Conservation (phyloP, 768 basidiomycete species). For the Trichaptum fuscoviolaceum region DNA sequence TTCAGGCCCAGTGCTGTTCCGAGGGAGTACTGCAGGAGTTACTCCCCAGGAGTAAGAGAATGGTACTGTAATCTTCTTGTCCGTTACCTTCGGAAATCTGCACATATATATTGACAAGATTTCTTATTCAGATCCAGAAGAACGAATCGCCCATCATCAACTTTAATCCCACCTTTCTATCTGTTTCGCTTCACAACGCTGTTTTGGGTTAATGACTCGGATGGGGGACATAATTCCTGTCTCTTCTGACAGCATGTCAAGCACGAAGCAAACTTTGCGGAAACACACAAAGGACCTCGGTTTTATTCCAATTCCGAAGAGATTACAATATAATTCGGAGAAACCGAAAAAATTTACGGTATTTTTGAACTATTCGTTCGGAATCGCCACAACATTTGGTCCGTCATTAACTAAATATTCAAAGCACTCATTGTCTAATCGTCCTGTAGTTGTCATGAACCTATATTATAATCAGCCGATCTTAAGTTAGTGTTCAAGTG, state of each 20-base stretch:
- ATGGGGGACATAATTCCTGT: background rate
- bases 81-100: background rate
- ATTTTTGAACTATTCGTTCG: conserved; percentile 41
- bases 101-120: background rate
- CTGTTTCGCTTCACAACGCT: too few species aligned
- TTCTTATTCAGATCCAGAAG: background rate
- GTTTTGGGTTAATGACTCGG: background rate
- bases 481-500: conserved; percentile 14
- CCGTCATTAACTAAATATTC: conserved; percentile 14
- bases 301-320: conserved; percentile 41
- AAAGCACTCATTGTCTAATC: background rate
- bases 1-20: too few species aligned
- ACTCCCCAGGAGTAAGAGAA: background rate
- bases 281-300: conserved; percentile 25
- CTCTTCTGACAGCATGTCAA: background rate
- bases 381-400: conserved; percentile 42
- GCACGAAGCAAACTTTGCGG: background rate
- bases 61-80: background rate
- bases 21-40: too few species aligned
- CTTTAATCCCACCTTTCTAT: background rate
- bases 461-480: conserved; percentile 31
- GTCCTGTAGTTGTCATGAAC: conserved; percentile 21
- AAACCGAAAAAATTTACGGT: conserved; percentile 32
- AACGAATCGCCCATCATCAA: background rate
- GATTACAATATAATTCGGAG: conserved; percentile 35